Percentiles rank a stretch among this genome's conserved stretches.
These are phyloP conservation scores for Macadamia integrifolia DNA, from an alignment of 164 flowering plant species.

Conservation along the genomic window DNA sequence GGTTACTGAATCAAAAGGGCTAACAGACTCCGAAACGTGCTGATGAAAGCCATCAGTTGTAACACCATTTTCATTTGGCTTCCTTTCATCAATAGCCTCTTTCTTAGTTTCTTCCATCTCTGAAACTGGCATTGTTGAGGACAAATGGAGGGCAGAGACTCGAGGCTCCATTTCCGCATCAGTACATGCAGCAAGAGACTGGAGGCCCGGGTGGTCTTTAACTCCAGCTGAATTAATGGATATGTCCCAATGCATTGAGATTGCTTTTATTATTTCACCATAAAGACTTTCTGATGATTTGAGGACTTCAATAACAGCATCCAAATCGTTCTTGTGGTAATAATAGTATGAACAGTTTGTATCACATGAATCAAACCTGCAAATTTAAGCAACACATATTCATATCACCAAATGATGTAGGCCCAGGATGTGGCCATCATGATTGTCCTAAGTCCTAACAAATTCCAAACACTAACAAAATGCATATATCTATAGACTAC, in stretches of 20 bases:
- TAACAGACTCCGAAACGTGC: slow-evolving; percentile 16
- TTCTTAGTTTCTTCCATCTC: slow-evolving; percentile 15
- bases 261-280: slow-evolving; percentile 41
- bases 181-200: slow-evolving; percentile 7
- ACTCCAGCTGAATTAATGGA: slow-evolving; percentile 23
- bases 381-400: slow-evolving; percentile 18
- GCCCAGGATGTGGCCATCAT: too few species aligned
- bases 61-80: slow-evolving; percentile 13
- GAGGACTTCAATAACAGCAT: slow-evolving; percentile 47
- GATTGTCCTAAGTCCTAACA: too few species aligned
- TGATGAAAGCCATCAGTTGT: slow-evolving; percentile 13
- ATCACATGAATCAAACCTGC: slow-evolving; percentile 70
- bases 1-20: slow-evolving; percentile 15
- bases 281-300: slow-evolving; percentile 44
- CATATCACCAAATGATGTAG: too few species aligned
- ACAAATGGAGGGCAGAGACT: slow-evolving; percentile 3
- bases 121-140: slow-evolving; percentile 16
- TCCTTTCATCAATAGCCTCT: slow-evolving; percentile 23
- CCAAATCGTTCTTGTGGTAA: slow-evolving; percentile 62
- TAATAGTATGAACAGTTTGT: slow-evolving; percentile 34
- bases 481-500: too few species aligned
- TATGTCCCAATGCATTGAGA: slow-evolving; percentile 51
- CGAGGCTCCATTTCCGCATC: slow-evolving; percentile 12
- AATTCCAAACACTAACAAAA: too few species aligned
- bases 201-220: slow-evolving; percentile 16